Base-by-base conservation (phyloP, 257 asterid species). In the Thymus mandschuricus region DNA sequence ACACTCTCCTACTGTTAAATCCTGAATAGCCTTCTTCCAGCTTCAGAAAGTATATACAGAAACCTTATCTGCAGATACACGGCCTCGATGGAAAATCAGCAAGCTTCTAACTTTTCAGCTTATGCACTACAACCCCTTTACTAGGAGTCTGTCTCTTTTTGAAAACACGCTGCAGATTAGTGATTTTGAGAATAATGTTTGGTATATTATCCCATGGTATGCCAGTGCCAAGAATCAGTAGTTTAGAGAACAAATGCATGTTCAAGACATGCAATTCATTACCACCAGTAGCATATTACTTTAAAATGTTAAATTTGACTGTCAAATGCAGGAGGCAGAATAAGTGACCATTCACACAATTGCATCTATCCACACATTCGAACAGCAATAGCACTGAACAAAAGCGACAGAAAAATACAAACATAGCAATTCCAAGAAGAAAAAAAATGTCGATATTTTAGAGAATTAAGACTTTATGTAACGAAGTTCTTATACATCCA, bases 391-490 rank as follows among this genome's bases (percentile, higher is more conserved):
- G 6, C 21, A 43, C 41, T 38, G 33, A 41, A 28, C 13, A 7
- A 12, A 3, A 6, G 13, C 2, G 8, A 29, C n/a, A 46, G 51
- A 6, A 8, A 45, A 9, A 55, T 1, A 51, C 1, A 64, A 21
- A 63, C 27, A 31, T 27, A 11, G 21, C 44, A 40, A 29, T n/a
- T 3, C 55, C 21, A 6, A 35, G 21, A 21, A 21, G 21, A 21
- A 21, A 21, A 21, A 21, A 21, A 21, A 21, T 21, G 21, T 21
- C 21, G 21, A 57, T 31, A 70, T 48, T 10, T 15, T 2, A 40
- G 69, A n/a, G 27, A 79, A 59, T 43, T 30, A 45, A 80, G 33
- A 66, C 11, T 29, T 46, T 57, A 64, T 15, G 38, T 45, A 66
- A 29, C 73, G 31, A 64, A 70, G 41, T 52, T 28, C 2, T 60